These are phyloP conservation scores for Amylostereum chailletii DNA, from an alignment of 1,284 basidiomycete species.

Conservation along the genomic window DNA sequence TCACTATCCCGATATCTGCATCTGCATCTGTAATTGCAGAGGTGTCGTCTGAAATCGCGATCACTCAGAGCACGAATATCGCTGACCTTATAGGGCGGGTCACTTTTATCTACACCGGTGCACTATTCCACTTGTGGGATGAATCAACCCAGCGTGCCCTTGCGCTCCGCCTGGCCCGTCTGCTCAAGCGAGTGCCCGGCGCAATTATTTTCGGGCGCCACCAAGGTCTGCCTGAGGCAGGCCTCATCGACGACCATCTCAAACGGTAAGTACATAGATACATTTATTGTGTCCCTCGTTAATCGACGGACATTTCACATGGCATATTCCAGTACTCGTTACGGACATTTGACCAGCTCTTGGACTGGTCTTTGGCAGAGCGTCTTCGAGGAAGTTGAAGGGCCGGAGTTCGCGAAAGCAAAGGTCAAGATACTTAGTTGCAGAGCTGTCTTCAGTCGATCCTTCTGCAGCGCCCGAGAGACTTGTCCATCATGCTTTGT, in stretches of 20 bases:
- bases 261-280: conserved; percentile 2
- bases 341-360: conserved; percentile 12
- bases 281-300: neutral
- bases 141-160: conserved; percentile 16
- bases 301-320: neutral
- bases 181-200: conserved; percentile 8
- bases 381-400: conserved; percentile 6
- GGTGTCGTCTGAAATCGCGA: neutral
- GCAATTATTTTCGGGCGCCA: conserved; percentile 14
- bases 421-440: conserved; percentile 7
- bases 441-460: conserved; percentile 2
- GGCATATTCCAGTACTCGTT: conserved; percentile 10
- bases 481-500: neutral
- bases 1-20: conserved; percentile 7
- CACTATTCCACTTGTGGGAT: conserved; percentile 19
- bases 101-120: conserved; percentile 14
- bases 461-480: neutral
- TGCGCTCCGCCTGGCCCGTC: conserved; percentile 12
- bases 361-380: conserved; percentile 12
- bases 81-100: conserved; percentile 12
- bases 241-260: conserved; percentile 10
- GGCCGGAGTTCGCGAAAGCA: conserved; percentile 3
- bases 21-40: neutral
- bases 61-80: conserved; percentile 8
- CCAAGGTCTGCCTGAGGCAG: conserved; percentile 9